Evolutionary conservation across 352 stramenopile species (phyloP).

Genomic region (Phytophthora capsici): DNA sequence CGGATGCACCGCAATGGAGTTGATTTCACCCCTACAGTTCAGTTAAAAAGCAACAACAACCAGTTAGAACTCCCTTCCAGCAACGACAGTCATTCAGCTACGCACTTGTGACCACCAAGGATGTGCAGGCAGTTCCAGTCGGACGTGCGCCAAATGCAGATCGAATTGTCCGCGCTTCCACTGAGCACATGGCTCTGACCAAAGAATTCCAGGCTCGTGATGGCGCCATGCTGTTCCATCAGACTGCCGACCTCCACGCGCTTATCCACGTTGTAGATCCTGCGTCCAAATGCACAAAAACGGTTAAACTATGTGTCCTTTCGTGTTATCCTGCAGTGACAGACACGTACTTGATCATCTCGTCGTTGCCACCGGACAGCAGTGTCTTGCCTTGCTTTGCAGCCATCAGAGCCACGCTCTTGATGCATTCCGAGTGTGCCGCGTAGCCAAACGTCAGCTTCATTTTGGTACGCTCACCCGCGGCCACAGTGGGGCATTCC

Average conservation of each 20-base stretch:
- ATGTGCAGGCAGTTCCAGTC: slow-evolving; percentile 92
- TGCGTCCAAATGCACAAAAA: slow-evolving; percentile 20
- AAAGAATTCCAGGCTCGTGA: slow-evolving; percentile 90
- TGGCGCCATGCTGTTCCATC: slow-evolving; percentile 87
- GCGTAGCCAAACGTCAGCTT: slow-evolving; percentile 89
- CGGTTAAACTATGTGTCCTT: no score
- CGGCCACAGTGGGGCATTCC: slow-evolving; percentile 54
- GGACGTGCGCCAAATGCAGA: slow-evolving; percentile 90
- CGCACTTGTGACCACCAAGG: slow-evolving; percentile 87
- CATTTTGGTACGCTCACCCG: slow-evolving; percentile 55
- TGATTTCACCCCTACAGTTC: slow-evolving; percentile 68
- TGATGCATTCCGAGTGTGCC: slow-evolving; percentile 87
- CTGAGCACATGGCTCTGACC: slow-evolving; percentile 88
- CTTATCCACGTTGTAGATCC: slow-evolving; percentile 91
- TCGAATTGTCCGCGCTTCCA: slow-evolving; percentile 87
- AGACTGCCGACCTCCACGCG: slow-evolving; percentile 86
- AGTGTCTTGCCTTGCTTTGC: slow-evolving; percentile 85
- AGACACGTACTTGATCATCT: slow-evolving; percentile 85
- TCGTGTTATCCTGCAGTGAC: slow-evolving; percentile 6
- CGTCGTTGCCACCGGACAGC: slow-evolving; percentile 82
- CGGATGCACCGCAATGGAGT: slow-evolving; percentile 87
- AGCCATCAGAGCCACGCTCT: slow-evolving; percentile 82
- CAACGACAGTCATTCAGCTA: not conserved
- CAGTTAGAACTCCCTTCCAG: not conserved
- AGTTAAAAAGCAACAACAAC: not conserved